A percentile compares a stretch with the other conserved stretches of the same genome.
Evolutionary conservation across 768 basidiomycete genomes (phyloP).

Genomic region (Mycena filopes): DNA sequence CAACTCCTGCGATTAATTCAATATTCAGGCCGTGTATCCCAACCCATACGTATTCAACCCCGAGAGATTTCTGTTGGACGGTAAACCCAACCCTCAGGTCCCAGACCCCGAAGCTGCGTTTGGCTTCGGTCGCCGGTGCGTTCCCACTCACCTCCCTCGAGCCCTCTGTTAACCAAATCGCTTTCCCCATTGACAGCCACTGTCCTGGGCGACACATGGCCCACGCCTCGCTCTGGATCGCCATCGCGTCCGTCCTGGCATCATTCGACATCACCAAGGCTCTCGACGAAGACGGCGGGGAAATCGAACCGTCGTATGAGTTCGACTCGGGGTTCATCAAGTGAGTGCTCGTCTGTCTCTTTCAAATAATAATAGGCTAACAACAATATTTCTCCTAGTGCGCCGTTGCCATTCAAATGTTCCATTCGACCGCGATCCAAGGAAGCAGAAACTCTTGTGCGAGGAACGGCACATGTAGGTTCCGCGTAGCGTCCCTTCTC

Average conservation of each 20-base stretch:
- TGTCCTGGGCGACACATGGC: constrained; percentile 16
- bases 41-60: constrained; percentile 9
- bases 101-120: background rate
- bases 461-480: background rate
- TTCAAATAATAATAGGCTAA: too few species aligned
- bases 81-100: background rate
- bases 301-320: constrained; percentile 10
- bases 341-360: background rate
- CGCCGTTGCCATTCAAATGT: background rate
- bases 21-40: background rate
- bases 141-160: background rate
- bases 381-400: background rate
- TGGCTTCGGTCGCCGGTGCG: background rate
- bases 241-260: constrained; percentile 3
- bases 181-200: background rate
- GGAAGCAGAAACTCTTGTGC: background rate
- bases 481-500: too few species aligned
- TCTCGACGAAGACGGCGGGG: background rate
- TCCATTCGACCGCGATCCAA: background rate
- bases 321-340: constrained; percentile 7
- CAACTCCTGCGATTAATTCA: too few species aligned
- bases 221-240: constrained; percentile 2
- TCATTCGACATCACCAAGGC: constrained; percentile 12
- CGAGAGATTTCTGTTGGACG: constrained; percentile 9
- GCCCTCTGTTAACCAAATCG: too few species aligned